Base-by-base conservation (phyloP, 2,329 filamentous ascomycete genomes). In the Septoria petroselini region DNA sequence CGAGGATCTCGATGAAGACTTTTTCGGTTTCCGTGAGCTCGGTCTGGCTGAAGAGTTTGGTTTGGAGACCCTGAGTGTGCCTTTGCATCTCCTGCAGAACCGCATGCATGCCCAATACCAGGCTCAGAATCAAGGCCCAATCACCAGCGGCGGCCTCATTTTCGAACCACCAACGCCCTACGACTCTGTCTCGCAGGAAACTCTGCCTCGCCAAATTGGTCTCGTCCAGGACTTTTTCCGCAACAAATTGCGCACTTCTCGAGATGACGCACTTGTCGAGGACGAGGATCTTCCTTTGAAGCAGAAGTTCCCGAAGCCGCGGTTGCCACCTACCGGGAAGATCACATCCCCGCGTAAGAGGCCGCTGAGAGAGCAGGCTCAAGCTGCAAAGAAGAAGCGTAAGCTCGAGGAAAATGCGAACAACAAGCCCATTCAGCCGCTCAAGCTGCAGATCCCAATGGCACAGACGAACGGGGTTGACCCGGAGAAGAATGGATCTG, bases 11-110 rank as follows among this genome's bases (percentile, higher is more conserved):
- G 91, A 91, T 54, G 93, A 98, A 74, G 93, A 98, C 72, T 98
- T 96, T 79, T 98, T 98, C 65, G 93, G 93, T 21, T 97, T 98
- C 80, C 91, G 90, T 66, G 91, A 95, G 53, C 81, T 98, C 38
- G 93, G 93, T 35, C 79, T 98, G 50, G 90, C 95, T 63, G 85
- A 84, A 61, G 93, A 98, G 67, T 86, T 97, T 66, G 91, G 91
- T 14, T 78, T 93, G 54, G 85, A 91, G 25, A 86, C 86, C 59
- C 81, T 97, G 54, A 91, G 88, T 45, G 93, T 98, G 29, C 93
- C 94, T 18, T 78, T 98, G 51, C 93, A 98, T 72, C 81, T 98
- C 15, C 80, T 98, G 21, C 93, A 97, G 67, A 90, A 88, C 59
- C 84, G 91, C 62, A 88, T 98, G 62, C 84, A 89, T 65, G 91